Evolutionary conservation across 345 rosid species (phyloP).

Genomic region (Populus alba): DNA sequence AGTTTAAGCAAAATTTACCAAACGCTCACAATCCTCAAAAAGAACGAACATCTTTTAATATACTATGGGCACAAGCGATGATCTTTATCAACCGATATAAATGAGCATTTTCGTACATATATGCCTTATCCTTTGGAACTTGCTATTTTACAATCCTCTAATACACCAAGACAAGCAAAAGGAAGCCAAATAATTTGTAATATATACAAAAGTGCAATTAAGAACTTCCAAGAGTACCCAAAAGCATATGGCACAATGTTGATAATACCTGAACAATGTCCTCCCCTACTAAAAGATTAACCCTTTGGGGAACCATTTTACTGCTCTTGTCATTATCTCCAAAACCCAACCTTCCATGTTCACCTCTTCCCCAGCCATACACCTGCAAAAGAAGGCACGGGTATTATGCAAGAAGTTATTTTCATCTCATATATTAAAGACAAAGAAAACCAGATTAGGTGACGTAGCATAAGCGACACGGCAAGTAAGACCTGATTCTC

Average conservation of each 20-base stretch:
- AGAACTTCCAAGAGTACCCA: neutral
- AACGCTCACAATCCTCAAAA: neutral
- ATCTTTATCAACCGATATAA: neutral
- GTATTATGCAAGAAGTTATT: neutral
- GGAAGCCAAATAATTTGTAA: neutral
- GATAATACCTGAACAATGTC: slow-evolving; percentile 64
- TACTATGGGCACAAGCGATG: neutral
- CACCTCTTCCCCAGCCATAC: slow-evolving; percentile 99
- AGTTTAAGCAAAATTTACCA: neutral
- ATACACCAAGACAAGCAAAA: neutral
- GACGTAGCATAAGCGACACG: neutral
- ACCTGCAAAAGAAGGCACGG: slow-evolving; percentile 44
- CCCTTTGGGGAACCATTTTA: slow-evolving; percentile 95
- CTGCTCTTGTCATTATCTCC: slow-evolving; percentile 99
- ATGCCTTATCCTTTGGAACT: neutral
- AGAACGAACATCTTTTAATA: neutral
- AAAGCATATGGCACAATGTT: neutral
- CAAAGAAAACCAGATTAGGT: neutral
- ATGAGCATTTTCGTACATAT: neutral
- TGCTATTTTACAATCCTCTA: neutral
- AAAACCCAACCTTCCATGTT: slow-evolving; percentile 97
- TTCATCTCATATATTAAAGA: neutral
- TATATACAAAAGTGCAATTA: neutral
- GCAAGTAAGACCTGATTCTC: neutral
- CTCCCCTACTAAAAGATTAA: slow-evolving; percentile 78